Evolutionary conservation across 495 filamentous ascomycete species (phyloP), one percentile per base, ranked within the genome.

Genomic region (Terfezia claveryi): DNA sequence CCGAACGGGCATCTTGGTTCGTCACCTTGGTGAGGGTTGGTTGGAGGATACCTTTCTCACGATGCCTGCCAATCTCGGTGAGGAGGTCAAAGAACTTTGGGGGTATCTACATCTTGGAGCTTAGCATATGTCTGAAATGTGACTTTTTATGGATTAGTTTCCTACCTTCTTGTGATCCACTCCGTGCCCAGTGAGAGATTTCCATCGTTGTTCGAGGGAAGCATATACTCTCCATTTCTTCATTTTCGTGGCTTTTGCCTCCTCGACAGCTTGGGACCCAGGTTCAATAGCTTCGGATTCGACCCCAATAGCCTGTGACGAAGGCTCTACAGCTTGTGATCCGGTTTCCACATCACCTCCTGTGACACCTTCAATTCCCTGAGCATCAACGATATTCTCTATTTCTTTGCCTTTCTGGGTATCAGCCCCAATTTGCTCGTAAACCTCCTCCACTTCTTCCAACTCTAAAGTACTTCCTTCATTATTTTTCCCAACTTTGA

Each of bases 1-100:
- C 76, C 2, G 88, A 94, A 49, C 86, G 76, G 64, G 92, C 92
- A 66, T 94, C 86, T 68, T 94, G 88, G 17, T 82, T 80, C 57
- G 83, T 86, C 9, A 82, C 64, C 36, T 70, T 74, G 20, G 80
- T 76, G n/a, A 94, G 70, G 17, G 88, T 80, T 8, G 81, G 78
- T 67, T 95, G 89, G 1, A 81, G 68, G 41, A 94, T 83, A 12
- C 88, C 88, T 20, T 77, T 68, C 37, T 73, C 70, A 55, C 80
- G 76, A 54, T 70, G 72, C 3, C 80, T 76, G n/a, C 82, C 87
- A 61, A 95, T 87, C 44, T 87, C 80, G 10, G 83, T 80, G 11
- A 95, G 73, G 16, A 82, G 73, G 17, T 73, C 73, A 68, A 91
- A 94, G 67, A 66, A 54, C 4, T 63, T 63, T 37, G 65, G 65